phyloP scores from a whole-genome alignment of 148 eudicot species.

The Chenopodium suecicum region DNA sequence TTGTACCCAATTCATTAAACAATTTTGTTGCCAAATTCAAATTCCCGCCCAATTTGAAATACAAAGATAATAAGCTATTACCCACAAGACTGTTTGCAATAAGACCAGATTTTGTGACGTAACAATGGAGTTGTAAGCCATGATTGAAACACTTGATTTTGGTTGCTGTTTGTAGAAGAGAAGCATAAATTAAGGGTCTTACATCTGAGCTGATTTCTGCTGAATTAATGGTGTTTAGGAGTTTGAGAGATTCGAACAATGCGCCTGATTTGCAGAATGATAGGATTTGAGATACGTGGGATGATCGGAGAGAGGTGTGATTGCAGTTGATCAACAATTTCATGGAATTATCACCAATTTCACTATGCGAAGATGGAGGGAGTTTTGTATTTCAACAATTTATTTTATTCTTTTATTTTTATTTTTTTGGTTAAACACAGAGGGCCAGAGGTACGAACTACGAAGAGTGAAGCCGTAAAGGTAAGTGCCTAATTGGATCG shows the following conservation, averaged over 20 bases:
- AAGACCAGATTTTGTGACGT: constrained; percentile 56
- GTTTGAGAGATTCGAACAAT: constrained; percentile 45
- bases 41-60: constrained; percentile 53
- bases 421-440: too few species aligned
- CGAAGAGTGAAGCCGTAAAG: too few species aligned
- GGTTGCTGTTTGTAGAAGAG: constrained; percentile 62
- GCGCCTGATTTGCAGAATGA: constrained; percentile 46
- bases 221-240: constrained; percentile 37
- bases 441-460: too few species aligned
- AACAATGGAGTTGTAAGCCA: constrained; percentile 68
- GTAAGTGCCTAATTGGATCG: too few species aligned
- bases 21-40: constrained; percentile 41
- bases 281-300: constrained; percentile 43
- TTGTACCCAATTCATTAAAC: constrained; percentile 51
- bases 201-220: constrained; percentile 22
- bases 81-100: constrained; percentile 59
- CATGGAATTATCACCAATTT: constrained; percentile 1
- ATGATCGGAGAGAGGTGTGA: constrained; percentile 9
- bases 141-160: constrained; percentile 38
- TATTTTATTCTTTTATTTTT: too few species aligned
- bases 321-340: neutral
- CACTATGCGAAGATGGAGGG: neutral
- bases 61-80: constrained; percentile 68
- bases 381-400: neutral
- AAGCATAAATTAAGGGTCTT: constrained; percentile 59